A percentile compares a stretch with the other conserved stretches of the same genome.
These are phyloP conservation scores for Prunus kanzakura DNA, from an alignment of 306 rosid species.

Conservation along the genomic window DNA sequence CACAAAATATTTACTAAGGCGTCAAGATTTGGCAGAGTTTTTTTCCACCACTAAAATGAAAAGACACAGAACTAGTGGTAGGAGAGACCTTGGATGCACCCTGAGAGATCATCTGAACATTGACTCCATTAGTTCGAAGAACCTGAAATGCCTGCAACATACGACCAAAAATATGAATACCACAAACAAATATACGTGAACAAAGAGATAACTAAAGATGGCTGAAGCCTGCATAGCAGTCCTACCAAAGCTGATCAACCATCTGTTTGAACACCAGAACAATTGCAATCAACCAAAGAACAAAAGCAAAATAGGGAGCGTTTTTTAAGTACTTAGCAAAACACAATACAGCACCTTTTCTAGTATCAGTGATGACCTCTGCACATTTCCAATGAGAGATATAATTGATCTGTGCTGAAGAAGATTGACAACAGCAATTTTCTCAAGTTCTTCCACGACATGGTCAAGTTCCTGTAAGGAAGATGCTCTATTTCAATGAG, in stretches of 20 bases:
- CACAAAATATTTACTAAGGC: background rate
- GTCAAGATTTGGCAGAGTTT: background rate
- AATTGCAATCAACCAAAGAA: background rate
- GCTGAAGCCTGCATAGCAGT: slow-evolving; percentile 15
- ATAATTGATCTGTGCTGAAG: slow-evolving; percentile 87
- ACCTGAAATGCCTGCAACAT: slow-evolving; percentile 68
- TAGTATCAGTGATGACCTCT: slow-evolving; percentile 81
- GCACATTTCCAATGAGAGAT: slow-evolving; percentile 95
- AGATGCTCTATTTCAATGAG: slow-evolving; percentile 18
- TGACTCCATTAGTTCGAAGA: slow-evolving; percentile 74
- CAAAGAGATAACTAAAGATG: slow-evolving; percentile 5
- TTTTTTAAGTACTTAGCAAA: slow-evolving; percentile 7
- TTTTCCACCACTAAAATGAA: background rate
- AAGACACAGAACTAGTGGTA: slow-evolving; percentile 7
- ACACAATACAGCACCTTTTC: slow-evolving; percentile 62
- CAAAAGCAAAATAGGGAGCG: background rate
- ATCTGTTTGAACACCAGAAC: background rate
- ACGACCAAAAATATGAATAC: slow-evolving; percentile 12
- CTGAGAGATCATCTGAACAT: slow-evolving; percentile 98
- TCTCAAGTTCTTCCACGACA: slow-evolving; percentile 90
- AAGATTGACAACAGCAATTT: slow-evolving; percentile 88
- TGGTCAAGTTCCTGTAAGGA: slow-evolving; percentile 81
- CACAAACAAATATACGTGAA: background rate
- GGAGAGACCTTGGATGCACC: slow-evolving; percentile 89
- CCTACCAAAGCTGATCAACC: background rate